phyloP scores from a whole-genome alignment of 441 rosid genomes.

The Metrosideros polymorpha region DNA sequence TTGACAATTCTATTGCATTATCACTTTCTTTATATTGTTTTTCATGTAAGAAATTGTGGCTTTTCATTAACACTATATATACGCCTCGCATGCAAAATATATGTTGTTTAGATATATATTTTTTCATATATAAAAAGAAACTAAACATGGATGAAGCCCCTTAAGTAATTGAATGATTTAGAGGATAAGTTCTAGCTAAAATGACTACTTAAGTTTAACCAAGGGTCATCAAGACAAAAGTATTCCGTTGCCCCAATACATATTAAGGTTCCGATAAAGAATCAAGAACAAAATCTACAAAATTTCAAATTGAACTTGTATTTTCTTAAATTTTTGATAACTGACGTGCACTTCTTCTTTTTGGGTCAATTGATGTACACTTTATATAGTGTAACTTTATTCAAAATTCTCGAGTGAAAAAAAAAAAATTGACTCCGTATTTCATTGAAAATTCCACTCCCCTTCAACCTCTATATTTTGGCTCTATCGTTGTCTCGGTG shows the following conservation, averaged over 20 bases:
- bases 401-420: too few relatives aligned
- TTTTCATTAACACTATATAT: not conserved
- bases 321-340: not conserved
- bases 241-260: not conserved
- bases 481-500: too few relatives aligned
- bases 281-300: not conserved
- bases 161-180: not conserved
- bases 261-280: not conserved
- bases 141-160: not conserved
- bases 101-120: not conserved
- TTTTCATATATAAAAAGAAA: not conserved
- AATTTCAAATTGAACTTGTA: not conserved
- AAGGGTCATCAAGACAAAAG: not conserved
- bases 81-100: not conserved
- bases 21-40: not conserved
- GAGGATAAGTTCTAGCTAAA: not conserved
- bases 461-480: too few relatives aligned
- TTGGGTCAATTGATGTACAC: too few relatives aligned
- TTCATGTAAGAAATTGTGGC: not conserved
- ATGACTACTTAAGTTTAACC: too few relatives aligned
- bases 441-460: too few relatives aligned
- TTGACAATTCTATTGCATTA: not conserved
- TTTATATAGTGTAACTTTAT: too few relatives aligned
- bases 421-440: too few relatives aligned
- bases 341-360: too few relatives aligned